These are phyloP conservation scores for Remersonia thermophila DNA, from an alignment of 2,329 filamentous ascomycete species.

Conservation along the genomic window DNA sequence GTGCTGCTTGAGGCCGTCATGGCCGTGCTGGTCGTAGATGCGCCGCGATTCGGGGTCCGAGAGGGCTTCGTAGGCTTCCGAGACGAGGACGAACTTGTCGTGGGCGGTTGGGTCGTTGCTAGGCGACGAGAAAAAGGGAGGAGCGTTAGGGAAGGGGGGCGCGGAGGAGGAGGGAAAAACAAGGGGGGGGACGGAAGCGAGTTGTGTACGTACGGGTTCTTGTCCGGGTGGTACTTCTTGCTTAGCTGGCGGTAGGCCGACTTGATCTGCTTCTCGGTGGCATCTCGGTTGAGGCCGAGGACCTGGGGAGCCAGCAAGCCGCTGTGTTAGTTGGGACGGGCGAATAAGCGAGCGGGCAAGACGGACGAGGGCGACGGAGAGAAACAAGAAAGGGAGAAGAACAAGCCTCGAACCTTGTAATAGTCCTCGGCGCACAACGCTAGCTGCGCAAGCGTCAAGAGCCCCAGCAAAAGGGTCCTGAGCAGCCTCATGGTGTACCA, in stretches of 20 bases:
- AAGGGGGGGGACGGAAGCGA: not conserved
- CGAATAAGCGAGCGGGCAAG: not conserved
- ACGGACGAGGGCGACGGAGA: not conserved
- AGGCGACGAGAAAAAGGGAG: slow-evolving; percentile 1
- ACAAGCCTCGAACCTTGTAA: slow-evolving; percentile 66
- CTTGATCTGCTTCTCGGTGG: slow-evolving; percentile 81
- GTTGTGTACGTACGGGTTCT: slow-evolving; percentile 65
- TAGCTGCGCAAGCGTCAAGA: slow-evolving; percentile 42
- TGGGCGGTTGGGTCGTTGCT: slow-evolving; percentile 70
- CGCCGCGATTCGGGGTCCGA: slow-evolving; percentile 66
- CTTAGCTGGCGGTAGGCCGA: slow-evolving; percentile 81
- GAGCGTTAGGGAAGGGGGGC: slow-evolving; percentile 1
- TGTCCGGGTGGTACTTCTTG: slow-evolving; percentile 95
- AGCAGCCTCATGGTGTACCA: slow-evolving; percentile 38
- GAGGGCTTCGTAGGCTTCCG: slow-evolving; percentile 90
- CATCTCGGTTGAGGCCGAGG: slow-evolving; percentile 66
- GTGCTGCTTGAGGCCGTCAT: slow-evolving; percentile 79
- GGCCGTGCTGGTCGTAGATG: slow-evolving; percentile 89
- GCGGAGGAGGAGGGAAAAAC: no score
- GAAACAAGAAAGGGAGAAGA: no score
- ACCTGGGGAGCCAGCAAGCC: slow-evolving; percentile 35
- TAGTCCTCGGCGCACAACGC: slow-evolving; percentile 56
- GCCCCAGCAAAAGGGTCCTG: slow-evolving; percentile 36
- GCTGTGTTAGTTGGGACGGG: no score
- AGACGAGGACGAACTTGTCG: slow-evolving; percentile 84